Evolutionary conservation across 768 basidiomycete genomes (phyloP).

Genomic region (Pleurotus tuoliensis): DNA sequence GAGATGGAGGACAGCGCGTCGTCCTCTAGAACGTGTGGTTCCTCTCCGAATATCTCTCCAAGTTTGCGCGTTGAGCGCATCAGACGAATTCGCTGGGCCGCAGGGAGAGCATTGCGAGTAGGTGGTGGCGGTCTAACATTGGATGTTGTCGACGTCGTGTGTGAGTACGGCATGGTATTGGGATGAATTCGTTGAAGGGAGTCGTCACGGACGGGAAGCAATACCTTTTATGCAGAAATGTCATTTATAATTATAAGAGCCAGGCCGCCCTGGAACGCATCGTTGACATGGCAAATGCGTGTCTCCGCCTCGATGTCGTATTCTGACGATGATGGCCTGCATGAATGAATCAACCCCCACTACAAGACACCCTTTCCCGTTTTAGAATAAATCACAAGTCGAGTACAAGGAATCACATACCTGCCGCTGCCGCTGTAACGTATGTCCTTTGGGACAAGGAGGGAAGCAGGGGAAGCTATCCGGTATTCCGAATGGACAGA

Average conservation of each 20-base stretch:
- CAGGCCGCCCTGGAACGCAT: constrained; percentile 1
- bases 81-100: constrained; percentile 46
- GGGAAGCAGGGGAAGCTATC: neutral
- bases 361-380: constrained; percentile 7
- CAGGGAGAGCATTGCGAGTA: constrained; percentile 45
- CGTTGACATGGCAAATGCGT: constrained; percentile 8
- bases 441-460: neutral
- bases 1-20: constrained; percentile 11
- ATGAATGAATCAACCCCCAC: constrained; percentile 6
- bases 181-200: neutral
- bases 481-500: neutral
- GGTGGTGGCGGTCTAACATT: constrained; percentile 29
- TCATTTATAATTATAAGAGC: constrained; percentile 2
- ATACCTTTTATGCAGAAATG: neutral
- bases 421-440: neutral
- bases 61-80: constrained; percentile 58
- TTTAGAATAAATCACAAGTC: constrained; percentile 5
- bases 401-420: constrained; percentile 7
- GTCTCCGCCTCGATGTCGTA: constrained; percentile 5
- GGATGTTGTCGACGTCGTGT: neutral
- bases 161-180: neutral
- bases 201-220: neutral
- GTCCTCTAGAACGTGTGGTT: constrained; percentile 31
- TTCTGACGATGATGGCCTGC: constrained; percentile 7
- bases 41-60: constrained; percentile 46